These are phyloP conservation scores for Rusavskia elegans DNA, from an alignment of 495 filamentous ascomycete species.

Conservation along the genomic window DNA sequence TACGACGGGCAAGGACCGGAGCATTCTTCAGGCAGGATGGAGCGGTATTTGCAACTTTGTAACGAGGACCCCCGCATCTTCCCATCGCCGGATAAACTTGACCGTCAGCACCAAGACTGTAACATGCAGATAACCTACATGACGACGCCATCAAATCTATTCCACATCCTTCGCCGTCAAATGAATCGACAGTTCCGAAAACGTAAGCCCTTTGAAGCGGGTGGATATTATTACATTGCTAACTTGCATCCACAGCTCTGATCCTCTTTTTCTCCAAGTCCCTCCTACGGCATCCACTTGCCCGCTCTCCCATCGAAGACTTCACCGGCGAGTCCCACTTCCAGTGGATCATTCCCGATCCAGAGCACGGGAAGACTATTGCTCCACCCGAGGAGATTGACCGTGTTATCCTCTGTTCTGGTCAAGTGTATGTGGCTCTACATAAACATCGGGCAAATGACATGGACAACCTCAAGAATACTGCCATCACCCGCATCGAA, in stretches of 20 bases:
- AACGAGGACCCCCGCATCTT: conserved; percentile 95
- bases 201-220: conserved; percentile 43
- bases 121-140: conserved; percentile 98
- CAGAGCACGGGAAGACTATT: conserved; percentile 59
- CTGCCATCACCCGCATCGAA: conserved; percentile 88
- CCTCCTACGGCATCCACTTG: conserved; percentile 79
- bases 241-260: conserved; percentile 43
- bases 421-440: conserved; percentile 84
- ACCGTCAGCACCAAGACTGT: conserved; percentile 97
- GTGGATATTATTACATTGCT: conserved; percentile 15
- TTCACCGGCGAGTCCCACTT: conserved; percentile 87
- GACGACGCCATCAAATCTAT: conserved; percentile 83
- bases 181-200: conserved; percentile 99
- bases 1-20: conserved; percentile 98
- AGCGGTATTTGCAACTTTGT: conserved; percentile 92
- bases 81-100: conserved; percentile 71
- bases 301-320: conserved; percentile 74
- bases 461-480: conserved; percentile 65
- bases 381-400: conserved; percentile 76
- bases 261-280: conserved; percentile 96
- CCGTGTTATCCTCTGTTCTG: conserved; percentile 84
- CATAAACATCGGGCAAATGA: conserved; percentile 79
- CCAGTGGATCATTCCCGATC: conserved; percentile 86
- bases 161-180: conserved; percentile 91
- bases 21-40: conserved; percentile 94